Conservation (phyloP, 2,329 filamentous ascomycete species). For the Cryphonectria parasitica region DNA sequence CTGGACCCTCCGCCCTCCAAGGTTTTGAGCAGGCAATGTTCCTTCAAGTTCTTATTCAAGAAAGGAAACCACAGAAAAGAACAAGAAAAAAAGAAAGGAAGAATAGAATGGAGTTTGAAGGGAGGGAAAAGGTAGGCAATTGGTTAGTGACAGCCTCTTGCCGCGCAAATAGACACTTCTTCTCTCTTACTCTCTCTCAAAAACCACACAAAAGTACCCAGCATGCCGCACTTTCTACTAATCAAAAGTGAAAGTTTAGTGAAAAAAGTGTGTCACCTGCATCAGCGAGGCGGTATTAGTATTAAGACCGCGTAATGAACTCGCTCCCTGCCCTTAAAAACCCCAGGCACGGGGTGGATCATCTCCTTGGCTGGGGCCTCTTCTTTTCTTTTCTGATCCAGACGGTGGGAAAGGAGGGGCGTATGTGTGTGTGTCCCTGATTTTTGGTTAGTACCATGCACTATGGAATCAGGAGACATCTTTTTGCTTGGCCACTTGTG, state of each 20-base stretch:
- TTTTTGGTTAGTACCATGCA: background rate
- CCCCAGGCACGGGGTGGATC: too few relatives aligned
- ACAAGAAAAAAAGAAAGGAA: background rate
- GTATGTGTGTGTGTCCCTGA: background rate
- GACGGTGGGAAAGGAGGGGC: background rate
- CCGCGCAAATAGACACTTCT: background rate
- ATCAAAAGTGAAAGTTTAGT: background rate
- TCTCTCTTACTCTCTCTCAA: background rate
- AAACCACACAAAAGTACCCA: background rate
- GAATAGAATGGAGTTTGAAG: background rate
- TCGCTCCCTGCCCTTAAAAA: background rate
- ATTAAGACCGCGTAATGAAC: background rate
- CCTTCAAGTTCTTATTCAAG: too few relatives aligned
- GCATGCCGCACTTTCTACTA: background rate
- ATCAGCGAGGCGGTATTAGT: background rate
- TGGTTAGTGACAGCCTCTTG: background rate
- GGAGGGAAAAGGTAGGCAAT: background rate
- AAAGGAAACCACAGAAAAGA: too few relatives aligned
- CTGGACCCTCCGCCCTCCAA: background rate
- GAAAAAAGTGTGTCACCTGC: background rate
- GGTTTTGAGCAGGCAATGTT: background rate
- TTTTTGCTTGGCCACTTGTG: background rate
- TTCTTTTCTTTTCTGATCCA: background rate
- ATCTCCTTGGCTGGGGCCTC: background rate
- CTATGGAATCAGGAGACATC: background rate